Evolutionary conservation across 805 yeast genomes (phyloP).

Genomic region (Zygosaccharomyces pseudorouxii): DNA sequence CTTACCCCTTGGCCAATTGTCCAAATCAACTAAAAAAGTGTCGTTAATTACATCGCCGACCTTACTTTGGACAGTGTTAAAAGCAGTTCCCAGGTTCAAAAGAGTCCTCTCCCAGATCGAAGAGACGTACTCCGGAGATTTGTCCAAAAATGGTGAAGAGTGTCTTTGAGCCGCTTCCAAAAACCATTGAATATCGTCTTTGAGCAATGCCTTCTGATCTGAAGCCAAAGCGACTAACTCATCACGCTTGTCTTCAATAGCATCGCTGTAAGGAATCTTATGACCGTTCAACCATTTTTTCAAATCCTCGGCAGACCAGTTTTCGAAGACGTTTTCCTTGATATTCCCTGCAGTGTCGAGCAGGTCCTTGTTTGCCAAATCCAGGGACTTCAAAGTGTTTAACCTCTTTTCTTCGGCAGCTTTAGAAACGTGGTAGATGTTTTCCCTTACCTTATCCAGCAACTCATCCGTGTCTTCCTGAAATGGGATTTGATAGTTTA

Average conservation of each 20-base stretch:
- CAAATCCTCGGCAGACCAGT: constrained; percentile 53
- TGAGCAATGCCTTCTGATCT: constrained; percentile 34
- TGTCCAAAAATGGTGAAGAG: constrained; percentile 36
- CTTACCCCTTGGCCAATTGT: constrained; percentile 45
- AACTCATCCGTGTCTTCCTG: constrained; percentile 45
- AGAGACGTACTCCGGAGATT: constrained; percentile 32
- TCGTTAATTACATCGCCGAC: constrained; percentile 40
- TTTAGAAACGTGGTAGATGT: constrained; percentile 42
- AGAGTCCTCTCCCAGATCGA: constrained; percentile 25
- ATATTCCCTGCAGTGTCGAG: constrained; percentile 39
- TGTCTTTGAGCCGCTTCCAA: constrained; percentile 26
- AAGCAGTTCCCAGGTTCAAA: constrained; percentile 9
- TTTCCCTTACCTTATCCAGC: constrained; percentile 41
- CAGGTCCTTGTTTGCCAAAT: constrained; percentile 35
- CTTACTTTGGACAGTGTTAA: constrained; percentile 20
- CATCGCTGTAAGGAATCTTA: constrained; percentile 38
- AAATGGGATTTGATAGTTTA: constrained; percentile 40
- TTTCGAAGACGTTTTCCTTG: constrained; percentile 43
- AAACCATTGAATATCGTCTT: constrained; percentile 41
- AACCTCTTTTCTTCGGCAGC: constrained; percentile 38
- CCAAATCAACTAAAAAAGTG: constrained; percentile 43
- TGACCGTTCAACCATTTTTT: constrained; percentile 50
- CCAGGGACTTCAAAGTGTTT: constrained; percentile 39
- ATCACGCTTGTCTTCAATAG: constrained; percentile 35
- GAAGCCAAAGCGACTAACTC: constrained; percentile 36